Conservation (phyloP, 352 stramenopile species). For the Blastocystis sp. region DNA sequence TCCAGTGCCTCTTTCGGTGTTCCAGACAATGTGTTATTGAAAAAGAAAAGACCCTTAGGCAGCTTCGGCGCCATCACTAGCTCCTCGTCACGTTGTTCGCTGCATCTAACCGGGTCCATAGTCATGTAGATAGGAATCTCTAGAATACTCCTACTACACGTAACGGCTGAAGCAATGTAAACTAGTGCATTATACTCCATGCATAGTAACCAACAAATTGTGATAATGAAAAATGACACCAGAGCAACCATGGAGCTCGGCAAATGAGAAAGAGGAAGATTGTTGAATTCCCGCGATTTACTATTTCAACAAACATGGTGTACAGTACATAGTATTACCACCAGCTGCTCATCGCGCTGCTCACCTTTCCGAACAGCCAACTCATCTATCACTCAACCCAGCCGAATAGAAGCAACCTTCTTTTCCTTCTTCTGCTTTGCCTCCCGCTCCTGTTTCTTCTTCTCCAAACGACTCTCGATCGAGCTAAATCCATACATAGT, state of each 20-base stretch:
- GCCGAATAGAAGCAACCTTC: background rate
- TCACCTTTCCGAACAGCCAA: conserved; percentile 47
- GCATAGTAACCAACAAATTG: no score
- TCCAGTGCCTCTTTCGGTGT: background rate
- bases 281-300: no score
- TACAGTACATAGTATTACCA: conserved; percentile 50
- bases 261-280: no score
- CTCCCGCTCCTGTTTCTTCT: conserved; percentile 49
- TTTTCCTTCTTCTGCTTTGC: conserved; percentile 54
- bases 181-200: no score
- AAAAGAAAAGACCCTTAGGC: background rate
- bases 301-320: no score
- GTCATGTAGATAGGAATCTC: background rate
- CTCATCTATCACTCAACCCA: background rate
- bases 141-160: background rate
- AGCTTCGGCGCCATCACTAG: background rate
- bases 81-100: background rate
- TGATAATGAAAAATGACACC: no score
- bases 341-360: conserved; percentile 47
- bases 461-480: conserved; percentile 51
- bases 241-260: no score
- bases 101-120: background rate
- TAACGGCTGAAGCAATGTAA: no score
- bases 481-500: conserved; percentile 50
- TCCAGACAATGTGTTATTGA: background rate